phyloP scores from a whole-genome alignment of 2,329 filamentous ascomycete genomes.

The Trichoderma sp. region DNA sequence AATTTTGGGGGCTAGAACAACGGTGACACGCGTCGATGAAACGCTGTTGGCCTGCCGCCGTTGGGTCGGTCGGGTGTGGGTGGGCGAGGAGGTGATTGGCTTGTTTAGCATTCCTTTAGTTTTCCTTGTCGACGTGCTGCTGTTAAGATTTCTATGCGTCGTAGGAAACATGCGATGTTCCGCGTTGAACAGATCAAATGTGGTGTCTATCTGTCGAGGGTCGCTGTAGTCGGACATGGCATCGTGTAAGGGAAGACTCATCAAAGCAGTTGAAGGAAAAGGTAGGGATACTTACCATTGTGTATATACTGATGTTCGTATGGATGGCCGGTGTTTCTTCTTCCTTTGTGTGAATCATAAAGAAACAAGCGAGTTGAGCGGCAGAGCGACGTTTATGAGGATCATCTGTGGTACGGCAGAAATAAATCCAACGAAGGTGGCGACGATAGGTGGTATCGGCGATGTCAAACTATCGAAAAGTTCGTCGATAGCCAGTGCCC shows the following conservation, averaged over 20 bases:
- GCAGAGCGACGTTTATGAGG: neutral
- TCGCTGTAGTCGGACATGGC: neutral
- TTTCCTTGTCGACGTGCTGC: neutral
- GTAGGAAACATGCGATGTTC: neutral
- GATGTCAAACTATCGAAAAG: neutral
- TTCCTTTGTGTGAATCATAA: neutral
- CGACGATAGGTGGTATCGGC: neutral
- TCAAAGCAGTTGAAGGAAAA: neutral
- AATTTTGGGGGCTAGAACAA: neutral
- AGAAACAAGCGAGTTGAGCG: neutral
- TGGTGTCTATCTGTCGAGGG: neutral
- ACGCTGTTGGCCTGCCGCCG: neutral
- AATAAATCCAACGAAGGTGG: neutral
- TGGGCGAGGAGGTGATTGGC: neutral
- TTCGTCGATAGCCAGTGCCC: neutral
- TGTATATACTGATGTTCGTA: neutral
- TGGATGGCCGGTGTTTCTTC: neutral
- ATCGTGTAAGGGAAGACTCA: neutral
- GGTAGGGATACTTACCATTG: neutral
- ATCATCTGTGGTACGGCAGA: neutral
- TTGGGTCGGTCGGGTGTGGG: neutral
- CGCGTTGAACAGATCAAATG: neutral
- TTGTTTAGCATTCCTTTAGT: neutral
- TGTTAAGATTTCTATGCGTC: neutral
- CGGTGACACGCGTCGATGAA: neutral